phyloP scores from a whole-genome alignment of 169 alveolate species.

The Plasmodium knowlesi region DNA sequence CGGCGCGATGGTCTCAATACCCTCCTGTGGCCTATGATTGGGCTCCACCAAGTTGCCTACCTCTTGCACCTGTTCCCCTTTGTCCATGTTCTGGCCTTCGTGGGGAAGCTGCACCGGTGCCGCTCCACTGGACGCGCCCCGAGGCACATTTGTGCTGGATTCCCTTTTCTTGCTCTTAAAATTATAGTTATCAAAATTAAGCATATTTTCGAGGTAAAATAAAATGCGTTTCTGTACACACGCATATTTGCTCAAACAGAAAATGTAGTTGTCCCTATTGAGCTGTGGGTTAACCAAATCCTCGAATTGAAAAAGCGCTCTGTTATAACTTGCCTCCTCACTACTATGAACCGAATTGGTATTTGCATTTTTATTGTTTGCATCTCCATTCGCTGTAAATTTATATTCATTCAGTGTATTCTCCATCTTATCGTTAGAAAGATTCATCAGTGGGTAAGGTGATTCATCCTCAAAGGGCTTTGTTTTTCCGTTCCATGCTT shows the following conservation, averaged over 20 bases:
- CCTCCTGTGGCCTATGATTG: neutral
- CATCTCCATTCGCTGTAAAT: neutral
- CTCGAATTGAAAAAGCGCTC: conserved; percentile 52
- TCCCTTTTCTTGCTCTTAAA: conserved; percentile 56
- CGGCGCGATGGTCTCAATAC: neutral
- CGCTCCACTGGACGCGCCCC: neutral
- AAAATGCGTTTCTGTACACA: conserved; percentile 49
- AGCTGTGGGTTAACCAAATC: conserved; percentile 51
- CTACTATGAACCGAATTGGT: neutral
- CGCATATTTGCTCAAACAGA: conserved; percentile 65
- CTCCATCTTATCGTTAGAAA: neutral
- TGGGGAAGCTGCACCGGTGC: neutral
- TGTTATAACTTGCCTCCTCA: neutral
- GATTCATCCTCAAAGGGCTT: neutral
- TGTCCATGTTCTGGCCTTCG: neutral
- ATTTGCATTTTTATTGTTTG: neutral
- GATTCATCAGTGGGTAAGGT: neutral
- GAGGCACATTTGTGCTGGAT: neutral
- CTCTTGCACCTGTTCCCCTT: neutral
- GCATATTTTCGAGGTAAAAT: conserved; percentile 59
- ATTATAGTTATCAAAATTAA: conserved; percentile 62
- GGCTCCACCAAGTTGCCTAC: neutral
- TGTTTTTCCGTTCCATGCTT: neutral
- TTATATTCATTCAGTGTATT: neutral
- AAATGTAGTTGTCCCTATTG: conserved; percentile 31